These are phyloP conservation scores for Entomortierella beljakovae DNA, from an alignment of 192 early-diverging fungal species.

Conservation along the genomic window DNA sequence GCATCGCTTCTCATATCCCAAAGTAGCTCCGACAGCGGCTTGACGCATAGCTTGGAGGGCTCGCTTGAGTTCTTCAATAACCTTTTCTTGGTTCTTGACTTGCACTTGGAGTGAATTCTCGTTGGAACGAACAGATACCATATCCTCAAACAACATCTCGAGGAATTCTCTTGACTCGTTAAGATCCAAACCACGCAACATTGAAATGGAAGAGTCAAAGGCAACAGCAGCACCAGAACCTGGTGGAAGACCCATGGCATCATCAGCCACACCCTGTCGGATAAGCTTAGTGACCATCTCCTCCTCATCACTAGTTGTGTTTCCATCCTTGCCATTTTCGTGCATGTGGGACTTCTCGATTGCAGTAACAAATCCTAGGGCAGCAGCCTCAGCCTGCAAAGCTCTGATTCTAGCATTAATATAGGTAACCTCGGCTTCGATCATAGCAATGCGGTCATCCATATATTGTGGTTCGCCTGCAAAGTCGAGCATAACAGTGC, in stretches of 20 bases:
- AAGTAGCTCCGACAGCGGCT: slow-evolving; percentile 63
- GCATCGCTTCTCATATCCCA: slow-evolving; percentile 60
- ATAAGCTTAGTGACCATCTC: slow-evolving; percentile 48
- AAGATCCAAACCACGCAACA: slow-evolving; percentile 63
- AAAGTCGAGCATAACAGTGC: slow-evolving; percentile 45
- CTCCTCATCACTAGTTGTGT: slow-evolving; percentile 35
- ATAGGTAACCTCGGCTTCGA: slow-evolving; percentile 69
- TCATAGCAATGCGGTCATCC: slow-evolving; percentile 67
- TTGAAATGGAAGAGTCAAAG: slow-evolving; percentile 59
- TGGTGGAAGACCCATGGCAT: slow-evolving; percentile 51
- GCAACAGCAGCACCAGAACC: slow-evolving; percentile 59
- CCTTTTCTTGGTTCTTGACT: slow-evolving; percentile 62
- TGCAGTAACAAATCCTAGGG: slow-evolving; percentile 35
- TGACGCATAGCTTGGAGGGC: slow-evolving; percentile 69
- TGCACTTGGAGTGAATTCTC: slow-evolving; percentile 60
- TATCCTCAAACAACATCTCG: slow-evolving; percentile 68
- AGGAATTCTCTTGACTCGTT: slow-evolving; percentile 62
- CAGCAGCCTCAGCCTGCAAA: slow-evolving; percentile 63
- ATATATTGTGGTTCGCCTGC: slow-evolving; percentile 58
- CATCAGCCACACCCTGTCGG: slow-evolving; percentile 44
- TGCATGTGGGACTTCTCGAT: slow-evolving; percentile 24
- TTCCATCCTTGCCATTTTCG: slow-evolving; percentile 16
- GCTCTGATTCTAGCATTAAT: slow-evolving; percentile 64
- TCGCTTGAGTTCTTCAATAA: slow-evolving; percentile 61
- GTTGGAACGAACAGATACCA: slow-evolving; percentile 60